Evolutionary conservation across 1,284 basidiomycete genomes (phyloP).

Genomic region (Rhizoctonia solani): DNA sequence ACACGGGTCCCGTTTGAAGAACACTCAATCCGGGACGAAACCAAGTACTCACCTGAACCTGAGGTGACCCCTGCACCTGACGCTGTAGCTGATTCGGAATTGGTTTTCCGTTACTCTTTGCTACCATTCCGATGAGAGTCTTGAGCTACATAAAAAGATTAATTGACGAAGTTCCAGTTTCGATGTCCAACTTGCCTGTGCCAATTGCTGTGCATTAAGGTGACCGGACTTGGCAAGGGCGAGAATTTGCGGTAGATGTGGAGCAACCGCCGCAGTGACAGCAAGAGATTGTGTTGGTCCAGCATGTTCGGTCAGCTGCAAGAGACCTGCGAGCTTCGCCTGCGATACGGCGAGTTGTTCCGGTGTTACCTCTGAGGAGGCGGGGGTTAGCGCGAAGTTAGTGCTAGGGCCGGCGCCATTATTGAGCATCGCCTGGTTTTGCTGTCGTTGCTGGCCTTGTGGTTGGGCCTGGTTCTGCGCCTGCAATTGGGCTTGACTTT

Average conservation of each 20-base stretch:
- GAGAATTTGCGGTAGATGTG: conserved; percentile 25
- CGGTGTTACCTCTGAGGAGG: not conserved
- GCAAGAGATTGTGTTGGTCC: not conserved
- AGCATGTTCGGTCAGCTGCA: not conserved
- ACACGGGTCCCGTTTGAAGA: too few species aligned
- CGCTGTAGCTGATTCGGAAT: conserved; percentile 4
- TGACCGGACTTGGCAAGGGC: conserved; percentile 14
- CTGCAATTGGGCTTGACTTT: conserved; percentile 7
- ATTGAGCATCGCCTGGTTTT: not conserved
- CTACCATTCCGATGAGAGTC: conserved; percentile 10
- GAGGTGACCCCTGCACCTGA: conserved; percentile 18
- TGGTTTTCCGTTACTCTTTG: conserved; percentile 17
- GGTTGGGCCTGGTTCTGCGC: conserved; percentile 18
- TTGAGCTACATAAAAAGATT: conserved; percentile 9
- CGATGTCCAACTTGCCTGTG: conserved; percentile 7
- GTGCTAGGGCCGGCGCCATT: conserved; percentile 14
- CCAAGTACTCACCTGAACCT: conserved; percentile 8
- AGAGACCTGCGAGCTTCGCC: not conserved
- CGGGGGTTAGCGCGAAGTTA: not conserved
- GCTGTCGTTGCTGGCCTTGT: not conserved
- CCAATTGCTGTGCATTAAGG: conserved; percentile 2
- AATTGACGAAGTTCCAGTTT: not conserved
- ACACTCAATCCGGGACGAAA: not conserved
- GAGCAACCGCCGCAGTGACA: conserved; percentile 1
- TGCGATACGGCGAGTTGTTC: not conserved